Conservation (phyloP, 805 yeast species). For the Tanozyma kutaoensis region DNA sequence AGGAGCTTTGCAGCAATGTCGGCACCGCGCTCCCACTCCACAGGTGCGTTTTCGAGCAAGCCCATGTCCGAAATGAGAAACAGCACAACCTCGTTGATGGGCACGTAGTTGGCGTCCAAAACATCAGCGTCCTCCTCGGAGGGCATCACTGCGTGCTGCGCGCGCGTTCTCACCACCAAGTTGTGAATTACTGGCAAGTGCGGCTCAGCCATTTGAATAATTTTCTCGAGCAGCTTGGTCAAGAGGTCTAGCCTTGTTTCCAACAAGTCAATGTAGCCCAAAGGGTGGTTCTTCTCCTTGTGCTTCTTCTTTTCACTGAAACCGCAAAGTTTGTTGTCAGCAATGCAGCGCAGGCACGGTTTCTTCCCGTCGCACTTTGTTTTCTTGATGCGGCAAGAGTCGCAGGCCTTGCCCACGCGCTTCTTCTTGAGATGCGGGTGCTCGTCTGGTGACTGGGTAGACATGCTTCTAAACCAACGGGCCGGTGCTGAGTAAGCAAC, state of each 20-base stretch:
- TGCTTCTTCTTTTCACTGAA: slow-evolving; percentile 42
- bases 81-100: slow-evolving; percentile 36
- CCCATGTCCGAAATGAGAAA: slow-evolving; percentile 27
- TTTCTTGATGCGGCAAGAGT: slow-evolving; percentile 47
- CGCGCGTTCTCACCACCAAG: too few species aligned
- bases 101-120: slow-evolving; percentile 6
- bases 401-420: slow-evolving; percentile 54
- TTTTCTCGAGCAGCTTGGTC: slow-evolving; percentile 34
- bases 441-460: too few species aligned
- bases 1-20: slow-evolving; percentile 23
- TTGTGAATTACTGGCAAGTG: too few species aligned
- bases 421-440: too few species aligned
- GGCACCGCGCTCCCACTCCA: slow-evolving; percentile 33
- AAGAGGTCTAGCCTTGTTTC: slow-evolving; percentile 44
- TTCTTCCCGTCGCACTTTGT: slow-evolving; percentile 52
- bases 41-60: slow-evolving; percentile 22
- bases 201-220: too few species aligned
- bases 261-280: slow-evolving; percentile 49
- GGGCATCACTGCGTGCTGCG: too few species aligned
- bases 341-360: slow-evolving; percentile 43
- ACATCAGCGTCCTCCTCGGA: too few species aligned
- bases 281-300: slow-evolving; percentile 43
- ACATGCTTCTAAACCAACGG: too few species aligned
- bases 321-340: slow-evolving; percentile 46
- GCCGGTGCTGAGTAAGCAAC: too few species aligned